phyloP scores from a whole-genome alignment of 2,329 filamentous ascomycete genomes.

The Dactylellina drechsleri region DNA sequence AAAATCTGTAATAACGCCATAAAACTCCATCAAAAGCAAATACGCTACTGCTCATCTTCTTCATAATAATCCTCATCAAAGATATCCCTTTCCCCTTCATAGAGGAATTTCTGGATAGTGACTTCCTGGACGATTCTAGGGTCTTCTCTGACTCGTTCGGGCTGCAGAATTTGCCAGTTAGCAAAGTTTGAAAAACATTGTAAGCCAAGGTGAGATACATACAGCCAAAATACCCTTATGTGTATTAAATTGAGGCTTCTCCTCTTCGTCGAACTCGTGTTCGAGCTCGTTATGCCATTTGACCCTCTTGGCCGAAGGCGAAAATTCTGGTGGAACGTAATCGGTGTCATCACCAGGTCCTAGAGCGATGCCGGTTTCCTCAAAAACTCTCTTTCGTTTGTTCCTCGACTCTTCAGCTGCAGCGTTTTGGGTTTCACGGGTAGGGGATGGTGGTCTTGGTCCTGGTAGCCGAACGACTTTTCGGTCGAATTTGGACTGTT shows the following conservation, averaged over 20 bases:
- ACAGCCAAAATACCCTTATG: constrained; percentile 36
- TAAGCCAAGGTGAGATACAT: constrained; percentile 9
- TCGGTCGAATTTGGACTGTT: constrained; percentile 41
- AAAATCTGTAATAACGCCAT: too few relatives aligned
- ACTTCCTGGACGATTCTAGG: constrained; percentile 27
- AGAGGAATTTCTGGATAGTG: constrained; percentile 48
- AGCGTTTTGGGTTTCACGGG: constrained; percentile 29
- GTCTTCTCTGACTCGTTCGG: constrained; percentile 42
- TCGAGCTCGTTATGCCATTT: constrained; percentile 41
- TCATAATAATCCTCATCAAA: constrained; percentile 30
- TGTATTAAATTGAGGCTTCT: constrained; percentile 24
- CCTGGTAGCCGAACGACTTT: constrained; percentile 36
- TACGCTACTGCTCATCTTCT: too few relatives aligned
- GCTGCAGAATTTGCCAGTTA: constrained; percentile 22
- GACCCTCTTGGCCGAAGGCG: constrained; percentile 31
- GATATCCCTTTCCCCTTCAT: constrained; percentile 44
- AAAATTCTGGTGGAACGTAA: constrained; percentile 35
- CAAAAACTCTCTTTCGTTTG: constrained; percentile 31
- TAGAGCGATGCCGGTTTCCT: constrained; percentile 38
- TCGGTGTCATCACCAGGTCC: constrained; percentile 43
- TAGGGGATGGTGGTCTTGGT: constrained; percentile 38
- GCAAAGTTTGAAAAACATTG: not conserved
- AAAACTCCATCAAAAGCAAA: too few relatives aligned
- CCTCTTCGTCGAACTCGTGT: constrained; percentile 19
- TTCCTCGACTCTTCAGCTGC: constrained; percentile 34